Conservation (phyloP, 2,329 filamentous ascomycete genomes). For the Teratosphaeria gauchensis region DNA sequence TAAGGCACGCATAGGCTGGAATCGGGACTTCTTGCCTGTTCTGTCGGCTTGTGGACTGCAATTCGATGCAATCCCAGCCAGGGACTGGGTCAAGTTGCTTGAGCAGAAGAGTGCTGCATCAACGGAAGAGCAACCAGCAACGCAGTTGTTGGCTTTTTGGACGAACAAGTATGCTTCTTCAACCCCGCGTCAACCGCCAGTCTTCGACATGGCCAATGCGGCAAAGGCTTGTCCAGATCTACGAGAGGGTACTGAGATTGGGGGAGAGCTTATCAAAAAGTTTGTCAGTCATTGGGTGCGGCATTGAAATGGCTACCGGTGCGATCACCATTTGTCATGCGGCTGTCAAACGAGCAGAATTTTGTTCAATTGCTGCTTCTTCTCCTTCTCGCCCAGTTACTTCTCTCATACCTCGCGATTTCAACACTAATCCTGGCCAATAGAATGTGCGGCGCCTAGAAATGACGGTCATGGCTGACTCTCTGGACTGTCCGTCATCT, state of each 20-base stretch:
- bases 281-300: not conserved
- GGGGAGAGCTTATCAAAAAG: not conserved
- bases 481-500: not conserved
- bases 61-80: not conserved
- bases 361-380: not conserved
- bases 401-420: no score
- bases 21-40: not conserved
- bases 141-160: not conserved
- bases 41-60: not conserved
- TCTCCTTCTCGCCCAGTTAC: no score
- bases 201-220: not conserved
- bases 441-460: no score
- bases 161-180: not conserved
- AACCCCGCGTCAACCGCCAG: not conserved
- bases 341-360: not conserved
- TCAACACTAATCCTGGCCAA: no score
- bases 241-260: not conserved
- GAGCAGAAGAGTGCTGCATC: not conserved
- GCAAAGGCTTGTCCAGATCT: not conserved
- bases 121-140: not conserved
- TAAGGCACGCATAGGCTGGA: not conserved
- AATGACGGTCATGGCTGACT: not conserved
- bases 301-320: not conserved
- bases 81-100: not conserved
- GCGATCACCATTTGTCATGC: not conserved